Conservation (phyloP, 1,284 basidiomycete species). For the Agaricales sp. region DNA sequence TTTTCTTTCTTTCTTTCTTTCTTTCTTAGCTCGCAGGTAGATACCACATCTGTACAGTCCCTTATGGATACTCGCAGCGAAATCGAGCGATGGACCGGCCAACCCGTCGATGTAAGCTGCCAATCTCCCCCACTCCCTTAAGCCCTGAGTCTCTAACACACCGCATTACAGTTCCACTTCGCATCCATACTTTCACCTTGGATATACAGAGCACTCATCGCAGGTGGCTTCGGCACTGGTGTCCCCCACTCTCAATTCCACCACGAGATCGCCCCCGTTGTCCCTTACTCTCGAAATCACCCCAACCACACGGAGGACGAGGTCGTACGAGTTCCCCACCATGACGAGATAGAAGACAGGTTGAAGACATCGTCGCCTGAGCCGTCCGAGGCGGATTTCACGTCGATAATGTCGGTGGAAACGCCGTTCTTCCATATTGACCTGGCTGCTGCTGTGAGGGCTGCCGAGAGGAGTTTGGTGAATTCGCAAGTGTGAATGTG, state of each 20-base stretch:
- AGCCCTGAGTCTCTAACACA: constrained; percentile 4
- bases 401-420: constrained; percentile 36
- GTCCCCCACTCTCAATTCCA: constrained; percentile 28
- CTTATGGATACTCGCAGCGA: constrained; percentile 83
- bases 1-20: too few relatives aligned
- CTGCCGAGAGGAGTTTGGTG: constrained; percentile 40
- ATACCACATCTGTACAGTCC: constrained; percentile 86
- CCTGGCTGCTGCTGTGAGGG: constrained; percentile 58
- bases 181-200: constrained; percentile 85
- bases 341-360: constrained; percentile 20
- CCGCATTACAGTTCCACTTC: constrained; percentile 65
- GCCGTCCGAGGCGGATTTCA: constrained; percentile 14
- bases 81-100: constrained; percentile 82
- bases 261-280: constrained; percentile 66
- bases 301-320: constrained; percentile 15
- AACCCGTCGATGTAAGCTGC: constrained; percentile 58
- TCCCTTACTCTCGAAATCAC: constrained; percentile 42
- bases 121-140: constrained; percentile 1
- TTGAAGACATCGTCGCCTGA: constrained; percentile 26
- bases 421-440: constrained; percentile 90
- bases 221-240: constrained; percentile 77
- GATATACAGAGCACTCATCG: constrained; percentile 84
- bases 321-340: constrained; percentile 7
- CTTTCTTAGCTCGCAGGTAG: constrained; percentile 53
- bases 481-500: constrained; percentile 1